Base-by-base conservation (phyloP, 495 filamentous ascomycete species). In the Chlorociboria aeruginascens region DNA sequence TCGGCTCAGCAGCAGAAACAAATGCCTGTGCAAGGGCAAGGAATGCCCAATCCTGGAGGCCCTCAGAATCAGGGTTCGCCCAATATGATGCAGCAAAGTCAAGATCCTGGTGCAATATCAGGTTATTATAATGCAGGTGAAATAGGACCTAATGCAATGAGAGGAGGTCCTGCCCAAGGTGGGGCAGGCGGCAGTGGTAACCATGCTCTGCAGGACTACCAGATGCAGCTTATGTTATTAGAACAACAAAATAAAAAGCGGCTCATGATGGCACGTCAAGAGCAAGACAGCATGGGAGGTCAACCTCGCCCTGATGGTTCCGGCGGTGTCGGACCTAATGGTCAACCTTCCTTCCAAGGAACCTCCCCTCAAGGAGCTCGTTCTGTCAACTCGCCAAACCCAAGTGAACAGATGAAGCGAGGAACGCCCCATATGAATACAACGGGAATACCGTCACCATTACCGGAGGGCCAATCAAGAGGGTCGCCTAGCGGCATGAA, bases 181-280 rank as follows among this genome's bases (percentile, higher is more conserved):
- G 76, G 73, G 50, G 69, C 72, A 61, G 67, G 72, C 10, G 70
- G 69, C 45, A 74, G 77, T 43, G 87, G 87, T 61, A 95, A 92
- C 58, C 89, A 95, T 63, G 93, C 93, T 33, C 72, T 98, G 46
- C 90, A 96, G 62, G 93, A 97, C 63, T 97, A 98, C 65, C 92
- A 98, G 68, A 95, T 96, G 92, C 92, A 98, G 60, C 71, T 98
- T 61, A 96, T 97, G 92, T 65, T 98, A 46, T 80, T 98, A 35
- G 92, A 98, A 65, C 92, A 98, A 67, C 92, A 98, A 64, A 98
- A 97, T 58, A 98, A 97, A 75, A 92, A 90, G 60, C 74, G 92
- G 17, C 69, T 98, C 58, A 82, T 96, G 75, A 93, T 95, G 89
- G 92, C 92, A 49, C 82, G 92, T 37, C 86, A 94, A 66, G 92